A percentile compares a stretch with the other conserved stretches of the same genome.
Evolutionary conservation across 139 green algal genomes (phyloP).

Genomic region (Closterium sp.): DNA sequence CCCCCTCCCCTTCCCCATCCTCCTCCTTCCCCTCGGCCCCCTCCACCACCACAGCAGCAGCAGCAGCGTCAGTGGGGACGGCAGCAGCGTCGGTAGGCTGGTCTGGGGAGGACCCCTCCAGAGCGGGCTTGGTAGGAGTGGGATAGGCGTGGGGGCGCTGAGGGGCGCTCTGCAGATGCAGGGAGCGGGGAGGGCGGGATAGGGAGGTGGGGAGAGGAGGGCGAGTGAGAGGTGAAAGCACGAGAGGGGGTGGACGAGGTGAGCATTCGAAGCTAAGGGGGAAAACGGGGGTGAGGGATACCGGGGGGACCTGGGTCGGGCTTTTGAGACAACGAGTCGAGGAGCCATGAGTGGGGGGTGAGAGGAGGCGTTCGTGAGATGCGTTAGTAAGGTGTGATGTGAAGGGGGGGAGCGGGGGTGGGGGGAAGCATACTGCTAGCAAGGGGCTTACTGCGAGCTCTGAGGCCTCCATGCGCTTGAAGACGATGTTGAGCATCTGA

Average conservation of each 20-base stretch:
- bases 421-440: background rate
- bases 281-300: background rate
- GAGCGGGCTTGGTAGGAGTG: background rate
- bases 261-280: no score
- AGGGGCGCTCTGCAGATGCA: background rate
- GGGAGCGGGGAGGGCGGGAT: no score
- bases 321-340: no score
- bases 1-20: background rate
- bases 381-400: no score
- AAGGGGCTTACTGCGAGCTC: constrained; percentile 1
- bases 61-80: background rate
- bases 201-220: background rate
- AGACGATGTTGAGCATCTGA: constrained; percentile 95
- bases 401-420: no score
- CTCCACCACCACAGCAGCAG: background rate
- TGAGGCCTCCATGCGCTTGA: constrained; percentile 88
- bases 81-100: background rate
- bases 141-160: background rate
- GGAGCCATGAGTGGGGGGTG: background rate
- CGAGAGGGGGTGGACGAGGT: background rate
- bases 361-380: background rate
- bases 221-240: background rate
- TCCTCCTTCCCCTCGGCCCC: background rate
- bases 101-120: background rate
- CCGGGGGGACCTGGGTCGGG: no score